Conservation (phyloP, 345 rosid genomes). For the Hevea brasiliensis region DNA sequence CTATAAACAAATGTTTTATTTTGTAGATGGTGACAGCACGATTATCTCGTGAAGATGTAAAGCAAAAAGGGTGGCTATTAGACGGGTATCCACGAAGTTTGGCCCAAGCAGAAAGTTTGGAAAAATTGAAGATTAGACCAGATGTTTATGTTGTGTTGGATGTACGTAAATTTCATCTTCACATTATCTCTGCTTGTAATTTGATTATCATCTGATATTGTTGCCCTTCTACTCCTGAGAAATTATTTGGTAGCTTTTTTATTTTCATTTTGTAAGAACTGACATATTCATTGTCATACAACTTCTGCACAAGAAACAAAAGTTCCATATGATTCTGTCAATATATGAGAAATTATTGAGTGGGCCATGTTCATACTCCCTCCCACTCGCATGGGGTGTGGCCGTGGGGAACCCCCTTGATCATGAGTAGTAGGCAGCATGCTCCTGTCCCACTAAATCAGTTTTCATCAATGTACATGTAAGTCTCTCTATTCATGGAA, state of each 20-base stretch:
- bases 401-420: too few species aligned
- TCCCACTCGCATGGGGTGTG: too few species aligned
- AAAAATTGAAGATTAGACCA: slow-evolving; percentile 66
- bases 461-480: background rate
- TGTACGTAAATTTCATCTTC: slow-evolving; percentile 41
- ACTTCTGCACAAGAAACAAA: background rate
- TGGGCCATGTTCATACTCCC: too few species aligned
- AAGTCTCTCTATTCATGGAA: background rate
- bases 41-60: slow-evolving; percentile 65
- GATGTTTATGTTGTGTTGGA: slow-evolving; percentile 71
- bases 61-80: slow-evolving; percentile 84
- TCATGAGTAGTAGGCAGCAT: too few species aligned
- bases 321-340: background rate
- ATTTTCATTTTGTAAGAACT: background rate
- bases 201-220: slow-evolving; percentile 5
- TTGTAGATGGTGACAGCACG: slow-evolving; percentile 64
- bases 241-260: background rate
- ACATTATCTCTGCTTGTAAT: slow-evolving; percentile 8
- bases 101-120: slow-evolving; percentile 77
- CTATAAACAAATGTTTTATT: slow-evolving; percentile 13
- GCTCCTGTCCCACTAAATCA: too few species aligned
- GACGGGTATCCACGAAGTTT: slow-evolving; percentile 86
- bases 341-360: background rate
- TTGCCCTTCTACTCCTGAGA: background rate
- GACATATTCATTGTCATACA: background rate